Conservation (phyloP, 2,329 filamentous ascomycete species). For the Magnaporthiopsis rhizophila region DNA sequence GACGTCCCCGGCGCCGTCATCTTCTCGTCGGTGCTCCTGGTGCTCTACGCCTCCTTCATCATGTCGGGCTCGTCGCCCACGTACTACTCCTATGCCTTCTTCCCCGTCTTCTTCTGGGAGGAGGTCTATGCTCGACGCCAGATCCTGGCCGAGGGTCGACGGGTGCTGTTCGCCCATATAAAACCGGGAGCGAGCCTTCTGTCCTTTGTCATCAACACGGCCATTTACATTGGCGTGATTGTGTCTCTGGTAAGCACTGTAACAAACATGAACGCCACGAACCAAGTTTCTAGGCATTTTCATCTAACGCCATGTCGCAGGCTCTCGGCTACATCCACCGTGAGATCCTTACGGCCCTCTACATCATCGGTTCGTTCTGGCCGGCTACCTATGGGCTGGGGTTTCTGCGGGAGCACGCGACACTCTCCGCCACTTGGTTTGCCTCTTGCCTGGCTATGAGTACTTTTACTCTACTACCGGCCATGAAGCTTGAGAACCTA, state of each 20-base stretch:
- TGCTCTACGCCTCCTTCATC: conserved; percentile 70
- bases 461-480: conserved; percentile 79
- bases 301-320: conserved; percentile 31
- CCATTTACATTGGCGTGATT: conserved; percentile 66
- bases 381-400: conserved; percentile 63
- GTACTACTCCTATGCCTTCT: conserved; percentile 88
- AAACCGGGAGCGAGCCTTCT: conserved; percentile 48
- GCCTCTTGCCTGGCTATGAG: conserved; percentile 78
- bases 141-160: conserved; percentile 59
- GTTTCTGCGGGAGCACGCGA: conserved; percentile 60
- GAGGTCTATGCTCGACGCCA: conserved; percentile 75
- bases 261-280: neutral
- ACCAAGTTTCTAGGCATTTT: neutral
- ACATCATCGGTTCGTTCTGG: conserved; percentile 69
- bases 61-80: conserved; percentile 70
- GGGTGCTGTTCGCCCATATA: conserved; percentile 62
- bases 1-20: conserved; percentile 49
- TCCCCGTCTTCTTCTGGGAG: conserved; percentile 94
- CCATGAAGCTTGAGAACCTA: conserved; percentile 74
- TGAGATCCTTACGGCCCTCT: conserved; percentile 77
- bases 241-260: conserved; percentile 59
- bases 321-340: conserved; percentile 88
- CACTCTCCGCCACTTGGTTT: conserved; percentile 64
- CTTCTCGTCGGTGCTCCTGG: conserved; percentile 70
- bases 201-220: conserved; percentile 53